Base-by-base conservation (phyloP, 1,284 basidiomycete species). In the Rhodotorula sp. region DNA sequence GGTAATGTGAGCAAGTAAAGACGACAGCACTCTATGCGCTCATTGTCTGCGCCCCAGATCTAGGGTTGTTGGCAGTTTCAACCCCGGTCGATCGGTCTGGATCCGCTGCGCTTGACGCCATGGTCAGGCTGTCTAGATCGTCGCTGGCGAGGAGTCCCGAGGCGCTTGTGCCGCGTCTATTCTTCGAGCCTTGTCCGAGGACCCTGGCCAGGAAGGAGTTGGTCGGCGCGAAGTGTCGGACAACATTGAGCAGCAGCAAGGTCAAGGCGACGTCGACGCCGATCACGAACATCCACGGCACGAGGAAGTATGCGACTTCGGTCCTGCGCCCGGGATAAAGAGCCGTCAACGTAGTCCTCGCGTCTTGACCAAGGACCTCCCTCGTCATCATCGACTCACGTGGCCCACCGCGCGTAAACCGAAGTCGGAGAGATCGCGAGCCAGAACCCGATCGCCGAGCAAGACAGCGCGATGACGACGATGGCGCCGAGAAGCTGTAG, bases 241-340 rank as follows among this genome's bases (percentile, higher is more conserved):
- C 2, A 2, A 57, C 23, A 61, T 71, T 71, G 58, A 59, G 31
- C 51, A 68, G 47, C 49, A 71, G 62, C 49, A 62, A 63, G 52
- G 58, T 60, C 15, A 64, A 57, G 31, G 66, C 49, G 23, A 46
- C 21, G 52, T 48, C 56, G 58, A 71, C 58, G 51, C 56, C 62
- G 46, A 60, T 26, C 34, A 71, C 66, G 62, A 68, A 71, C n/a
- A 63, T 46, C 70, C 70, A 71, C 15, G 66, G 65, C 5, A 68
- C 29, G 43, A 71, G 65, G 62, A 58, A 65, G 52, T 68, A 68
- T 1, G 70, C 49, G 47, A 57, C 62, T 26, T 71, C 66, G 47
- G 64, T 67, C 3, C 62, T 71, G 43, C 23, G 21, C 14, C 15
- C 15, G n/a, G 10, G 29, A 12, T 5, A 26, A 49, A n/a, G 5